Evolutionary conservation across 2,329 filamentous ascomycete species (phyloP), one percentile per base, ranked within the genome.

Genomic region (Dothideomycetidae sp.): DNA sequence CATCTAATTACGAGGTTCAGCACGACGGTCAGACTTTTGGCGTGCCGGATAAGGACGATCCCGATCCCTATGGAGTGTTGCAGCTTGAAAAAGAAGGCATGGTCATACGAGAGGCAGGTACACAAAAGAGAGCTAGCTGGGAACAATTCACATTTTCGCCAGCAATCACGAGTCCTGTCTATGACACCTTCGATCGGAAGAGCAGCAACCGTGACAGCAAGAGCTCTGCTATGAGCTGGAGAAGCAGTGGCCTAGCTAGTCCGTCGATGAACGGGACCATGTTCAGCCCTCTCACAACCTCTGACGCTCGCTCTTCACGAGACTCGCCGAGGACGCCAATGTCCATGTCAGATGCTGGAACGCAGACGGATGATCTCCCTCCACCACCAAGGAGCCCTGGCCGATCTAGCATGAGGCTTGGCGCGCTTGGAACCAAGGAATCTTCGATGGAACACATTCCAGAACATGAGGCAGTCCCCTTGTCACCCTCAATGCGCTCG

Each of bases 11-110:
- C 38, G 70, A 78, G 29, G 49, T 80, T 4, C 39, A 67, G 54
- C 33, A 62, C 48, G 45, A 58, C n/a, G 61, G 59, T 5, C 59
- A 67, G 18, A 61, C 63, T 2, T 93, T 94, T 59, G 86, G 86
- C 2, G 66, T 93, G 11, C 85, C 84, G 1, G 75, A 78, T 44
- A 60, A 65, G 3, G 75, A 85, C 38, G 88, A 96, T 49, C 85
- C 86, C 0, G 88, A 96, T 54, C 88, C 88, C 0, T 96, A 82
- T 52, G 88, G 88, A 15, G 81, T 94, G 16, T 71, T 86, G 45
- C 86, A 88, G 5, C 62, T 96, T n/a, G 84, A 93, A 53, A 78
- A 84, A 63, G 81, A 85, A 43, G 88, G 88, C 2, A 64, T 94
- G 39, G 82, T 88, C 49, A 90, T 96, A 46, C 73, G 81, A 36